Evolutionary conservation across 176 grass and related monocot genomes (phyloP), one percentile per base, ranked within the genome.

Genomic region (Calamus simplicifolius): DNA sequence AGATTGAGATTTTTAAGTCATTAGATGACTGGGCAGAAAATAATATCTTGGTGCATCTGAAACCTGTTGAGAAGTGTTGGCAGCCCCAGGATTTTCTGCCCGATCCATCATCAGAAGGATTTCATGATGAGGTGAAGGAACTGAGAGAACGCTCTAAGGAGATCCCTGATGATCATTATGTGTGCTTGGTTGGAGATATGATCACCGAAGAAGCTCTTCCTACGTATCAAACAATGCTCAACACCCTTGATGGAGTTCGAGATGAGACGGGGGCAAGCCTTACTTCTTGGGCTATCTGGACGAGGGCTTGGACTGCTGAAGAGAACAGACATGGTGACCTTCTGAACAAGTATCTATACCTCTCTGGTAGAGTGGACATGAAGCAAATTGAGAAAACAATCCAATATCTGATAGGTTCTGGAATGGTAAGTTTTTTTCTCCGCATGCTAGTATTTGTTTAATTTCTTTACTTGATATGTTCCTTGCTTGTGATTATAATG

Each of bases 211-310:
- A 95, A 73, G 91, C 91, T 51, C 82, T 95, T 75, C 91, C 91
- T 51, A 95, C 91, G 17, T 95, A 95, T 68, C 91, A 90, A 75
- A 95, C 91, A 27, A 95, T 95, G 91, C 82, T 95, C 62, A 95
- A 95, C 68, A 95, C 91, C 30, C 80, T 95, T 0, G 91, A 95
- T 48, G 91, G 91, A 28, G 83, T 90, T 51, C 69, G 91, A 75
- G 90, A 95, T 83, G 86, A 95, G 58, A 95, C 90, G 48, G 86
- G 90, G 8, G 90, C 90, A 28, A 95, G 90, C 68, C 90, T 76
- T 64, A 95, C 86, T 25, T 81, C 85, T 14, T 95, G 90, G 90
- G 86, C 90, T 69, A 56, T 89, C 57, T 95, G 90, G 90, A 95
- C 90, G 0, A 85, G 90, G 52, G 82, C 85, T 65, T 95, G 90